Conservation (phyloP, 352 stramenopile genomes). For the Globisporangium perplexum region DNA sequence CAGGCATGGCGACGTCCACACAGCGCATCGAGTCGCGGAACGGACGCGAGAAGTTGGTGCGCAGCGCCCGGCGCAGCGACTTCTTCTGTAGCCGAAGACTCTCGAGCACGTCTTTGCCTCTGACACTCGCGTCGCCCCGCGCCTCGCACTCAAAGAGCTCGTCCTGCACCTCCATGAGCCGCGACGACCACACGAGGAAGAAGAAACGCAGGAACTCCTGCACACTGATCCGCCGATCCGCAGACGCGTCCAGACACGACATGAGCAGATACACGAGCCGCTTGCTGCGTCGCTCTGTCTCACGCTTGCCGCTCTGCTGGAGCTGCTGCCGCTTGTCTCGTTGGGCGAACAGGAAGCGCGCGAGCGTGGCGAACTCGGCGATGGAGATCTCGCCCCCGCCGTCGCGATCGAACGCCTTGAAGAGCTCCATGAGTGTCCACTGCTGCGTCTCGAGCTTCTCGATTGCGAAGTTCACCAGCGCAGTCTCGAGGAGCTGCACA, state of each 20-base stretch:
- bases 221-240: conserved; percentile 31
- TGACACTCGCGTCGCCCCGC: not conserved
- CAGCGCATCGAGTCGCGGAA: conserved; percentile 56
- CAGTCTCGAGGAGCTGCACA: conserved; percentile 29
- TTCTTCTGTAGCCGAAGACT: conserved; percentile 16
- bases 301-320: no score
- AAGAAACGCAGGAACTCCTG: conserved; percentile 50
- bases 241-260: conserved; percentile 37
- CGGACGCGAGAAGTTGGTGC: conserved; percentile 45
- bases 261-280: conserved; percentile 49
- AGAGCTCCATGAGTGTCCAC: conserved; percentile 40
- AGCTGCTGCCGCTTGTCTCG: conserved; percentile 14
- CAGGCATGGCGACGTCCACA: conserved; percentile 26
- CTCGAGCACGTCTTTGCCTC: conserved; percentile 5
- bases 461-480: conserved; percentile 35
- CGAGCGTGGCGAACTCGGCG: conserved; percentile 42
- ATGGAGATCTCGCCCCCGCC: conserved; percentile 39
- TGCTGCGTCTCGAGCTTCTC: conserved; percentile 38
- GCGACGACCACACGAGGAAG: conserved; percentile 46
- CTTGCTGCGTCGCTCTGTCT: no score
- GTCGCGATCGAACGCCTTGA: conserved; percentile 43
- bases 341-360: conserved; percentile 32
- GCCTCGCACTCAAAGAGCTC: conserved; percentile 25
- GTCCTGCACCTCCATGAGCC: conserved; percentile 46
- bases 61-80: conserved; percentile 26